Percentiles rank a stretch among this genome's conserved stretches.
Conservation (phyloP, 495 filamentous ascomycete genomes). For the Xylaria cubensis region DNA sequence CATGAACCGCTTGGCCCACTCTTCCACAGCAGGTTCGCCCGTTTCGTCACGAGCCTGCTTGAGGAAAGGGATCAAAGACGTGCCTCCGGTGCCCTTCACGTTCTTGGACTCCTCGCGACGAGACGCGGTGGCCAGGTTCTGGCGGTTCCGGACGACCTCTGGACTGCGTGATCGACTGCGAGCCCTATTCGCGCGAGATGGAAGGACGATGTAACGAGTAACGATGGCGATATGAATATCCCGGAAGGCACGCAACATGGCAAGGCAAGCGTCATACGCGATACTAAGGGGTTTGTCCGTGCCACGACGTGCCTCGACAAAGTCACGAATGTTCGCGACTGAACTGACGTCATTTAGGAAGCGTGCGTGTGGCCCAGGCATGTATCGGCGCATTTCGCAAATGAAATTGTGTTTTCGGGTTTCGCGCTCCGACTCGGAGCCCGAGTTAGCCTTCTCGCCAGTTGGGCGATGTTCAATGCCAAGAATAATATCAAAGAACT, state of each 20-base stretch:
- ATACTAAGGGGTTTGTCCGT: constrained; percentile 69
- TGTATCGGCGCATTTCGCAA: constrained; percentile 94
- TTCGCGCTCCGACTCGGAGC: constrained; percentile 56
- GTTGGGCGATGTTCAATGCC: constrained; percentile 92
- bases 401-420: constrained; percentile 84
- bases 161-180: constrained; percentile 55
- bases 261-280: constrained; percentile 89
- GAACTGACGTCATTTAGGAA: constrained; percentile 81
- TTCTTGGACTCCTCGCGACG: constrained; percentile 61
- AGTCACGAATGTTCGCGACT: constrained; percentile 89
- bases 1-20: constrained; percentile 79
- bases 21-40: constrained; percentile 85
- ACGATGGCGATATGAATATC: constrained; percentile 98
- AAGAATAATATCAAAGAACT: constrained; percentile 93
- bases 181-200: constrained; percentile 56
- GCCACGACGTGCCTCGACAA: constrained; percentile 67
- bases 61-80: constrained; percentile 89
- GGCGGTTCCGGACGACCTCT: constrained; percentile 48
- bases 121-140: constrained; percentile 72
- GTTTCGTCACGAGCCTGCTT: constrained; percentile 97
- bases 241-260: constrained; percentile 87
- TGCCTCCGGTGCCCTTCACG: constrained; percentile 90
- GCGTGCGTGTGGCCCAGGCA: constrained; percentile 90
- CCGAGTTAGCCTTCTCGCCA: constrained; percentile 64
- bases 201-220: constrained; percentile 91